phyloP scores from a whole-genome alignment of 2,329 filamentous ascomycete genomes.

The Fusarium pininemorale region DNA sequence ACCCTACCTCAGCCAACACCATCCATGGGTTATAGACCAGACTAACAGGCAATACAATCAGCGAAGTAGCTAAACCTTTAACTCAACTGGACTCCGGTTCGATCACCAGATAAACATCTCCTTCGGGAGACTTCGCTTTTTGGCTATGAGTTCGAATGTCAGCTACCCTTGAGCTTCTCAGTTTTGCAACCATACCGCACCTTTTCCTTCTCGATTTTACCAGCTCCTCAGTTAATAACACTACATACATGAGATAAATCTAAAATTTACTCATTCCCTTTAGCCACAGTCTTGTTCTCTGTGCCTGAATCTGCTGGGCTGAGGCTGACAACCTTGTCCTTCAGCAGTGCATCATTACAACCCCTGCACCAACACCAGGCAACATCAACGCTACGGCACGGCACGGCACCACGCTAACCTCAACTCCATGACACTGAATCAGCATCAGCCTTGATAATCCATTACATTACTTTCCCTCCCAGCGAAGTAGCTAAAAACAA shows the following conservation, averaged over 20 bases:
- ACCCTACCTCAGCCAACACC: fast-evolving
- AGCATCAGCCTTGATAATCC: not conserved
- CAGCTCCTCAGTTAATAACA: fast-evolving
- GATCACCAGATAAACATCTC: not conserved
- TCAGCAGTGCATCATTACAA: not conserved
- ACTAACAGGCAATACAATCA: not conserved
- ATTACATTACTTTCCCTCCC: fast-evolving
- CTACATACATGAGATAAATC: fast-evolving
- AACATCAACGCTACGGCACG: not conserved
- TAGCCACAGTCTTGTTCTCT: fast-evolving
- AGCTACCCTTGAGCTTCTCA: too few species aligned
- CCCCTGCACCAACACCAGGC: not conserved
- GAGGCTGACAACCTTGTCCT: not conserved
- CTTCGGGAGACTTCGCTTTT: constrained; percentile 22
- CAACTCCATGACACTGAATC: not conserved
- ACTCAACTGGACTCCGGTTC: not conserved
- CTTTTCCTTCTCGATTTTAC: not conserved
- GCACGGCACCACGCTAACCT: not conserved
- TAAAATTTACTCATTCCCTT: fast-evolving
- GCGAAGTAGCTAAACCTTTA: constrained; percentile 8
- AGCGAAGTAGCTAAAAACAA: constrained; percentile 16
- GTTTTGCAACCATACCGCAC: fast-evolving
- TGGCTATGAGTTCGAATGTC: not conserved
- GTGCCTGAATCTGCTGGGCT: not conserved
- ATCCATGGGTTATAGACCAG: not conserved